These are phyloP conservation scores for Skeletonema tropicum DNA, from an alignment of 108 stramenopile species.

Conservation along the genomic window DNA sequence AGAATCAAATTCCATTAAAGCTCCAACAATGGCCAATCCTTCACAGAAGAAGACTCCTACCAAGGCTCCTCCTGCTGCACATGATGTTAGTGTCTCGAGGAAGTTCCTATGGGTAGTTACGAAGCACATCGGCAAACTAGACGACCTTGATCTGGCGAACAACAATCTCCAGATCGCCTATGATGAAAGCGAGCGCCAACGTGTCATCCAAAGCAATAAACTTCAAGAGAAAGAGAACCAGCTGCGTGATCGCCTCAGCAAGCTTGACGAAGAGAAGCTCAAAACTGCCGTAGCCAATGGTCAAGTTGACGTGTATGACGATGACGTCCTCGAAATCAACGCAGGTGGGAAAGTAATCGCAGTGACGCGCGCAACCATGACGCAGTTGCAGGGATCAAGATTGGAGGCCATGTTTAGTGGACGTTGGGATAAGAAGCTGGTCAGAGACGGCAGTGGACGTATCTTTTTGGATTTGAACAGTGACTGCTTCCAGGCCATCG, in stretches of 20 bases:
- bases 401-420: conserved; percentile 35
- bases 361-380: conserved; percentile 12
- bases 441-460: conserved; percentile 27
- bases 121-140: neutral
- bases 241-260: neutral
- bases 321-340: conserved; percentile 22
- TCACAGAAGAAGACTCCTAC: too few species aligned
- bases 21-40: too few species aligned
- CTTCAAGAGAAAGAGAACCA: conserved; percentile 7
- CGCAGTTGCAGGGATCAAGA: conserved; percentile 16
- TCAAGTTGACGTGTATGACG: conserved; percentile 3
- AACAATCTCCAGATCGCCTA: neutral
- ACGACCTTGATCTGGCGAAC: neutral
- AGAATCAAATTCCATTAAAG: too few species aligned
- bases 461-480: conserved; percentile 28
- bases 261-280: conserved; percentile 5
- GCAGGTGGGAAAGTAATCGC: conserved; percentile 10
- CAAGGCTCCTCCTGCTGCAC: too few species aligned
- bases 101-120: too few species aligned
- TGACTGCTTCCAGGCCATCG: conserved; percentile 6
- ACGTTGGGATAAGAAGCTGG: conserved; percentile 26
- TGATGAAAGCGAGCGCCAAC: neutral
- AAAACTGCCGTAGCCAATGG: conserved; percentile 2
- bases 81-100: too few species aligned
- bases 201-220: neutral